Evolutionary conservation across 2,329 filamentous ascomycete genomes (phyloP).

Genomic region (Balansia obtecta): DNA sequence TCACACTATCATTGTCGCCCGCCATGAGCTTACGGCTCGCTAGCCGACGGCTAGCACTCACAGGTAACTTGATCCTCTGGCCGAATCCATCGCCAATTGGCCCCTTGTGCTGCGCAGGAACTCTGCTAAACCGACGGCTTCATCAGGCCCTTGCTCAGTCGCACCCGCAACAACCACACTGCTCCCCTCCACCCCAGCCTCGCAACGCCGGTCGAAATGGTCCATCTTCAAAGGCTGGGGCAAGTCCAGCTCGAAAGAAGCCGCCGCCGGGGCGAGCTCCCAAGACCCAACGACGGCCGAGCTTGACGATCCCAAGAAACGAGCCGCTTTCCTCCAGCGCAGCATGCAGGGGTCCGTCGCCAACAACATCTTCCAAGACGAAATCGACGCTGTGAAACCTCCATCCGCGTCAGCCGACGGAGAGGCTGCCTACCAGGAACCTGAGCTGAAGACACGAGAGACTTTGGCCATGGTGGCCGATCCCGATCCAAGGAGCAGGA

Average conservation of each 20-base stretch:
- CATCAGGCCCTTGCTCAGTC: conserved; percentile 5
- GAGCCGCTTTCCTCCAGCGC: conserved; percentile 27
- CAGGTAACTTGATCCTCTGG: conserved; percentile 35
- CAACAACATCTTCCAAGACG: conserved; percentile 53
- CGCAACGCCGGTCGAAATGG: conserved; percentile 30
- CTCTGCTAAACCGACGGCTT: not conserved
- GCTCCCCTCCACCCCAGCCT: conserved; percentile 8
- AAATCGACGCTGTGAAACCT: conserved; percentile 28
- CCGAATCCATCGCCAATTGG: not conserved
- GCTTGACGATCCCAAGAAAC: conserved; percentile 30
- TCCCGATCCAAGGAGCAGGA: conserved; percentile 59
- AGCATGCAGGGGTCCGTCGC: conserved; percentile 30
- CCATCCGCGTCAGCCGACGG: conserved; percentile 6
- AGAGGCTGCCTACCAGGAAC: conserved; percentile 12
- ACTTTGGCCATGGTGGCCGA: conserved; percentile 55
- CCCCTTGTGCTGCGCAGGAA: not conserved
- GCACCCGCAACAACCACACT: conserved; percentile 10
- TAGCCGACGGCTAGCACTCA: conserved; percentile 45
- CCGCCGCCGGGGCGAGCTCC: conserved; percentile 15
- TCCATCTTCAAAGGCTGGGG: conserved; percentile 26
- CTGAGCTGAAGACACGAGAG: conserved; percentile 28
- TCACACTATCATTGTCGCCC: not conserved
- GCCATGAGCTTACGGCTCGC: conserved; percentile 55
- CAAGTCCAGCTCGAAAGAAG: conserved; percentile 17
- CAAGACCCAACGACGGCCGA: conserved; percentile 17